phyloP scores from a whole-genome alignment of 257 asterid genomes.

The Marsdenia floribunda region DNA sequence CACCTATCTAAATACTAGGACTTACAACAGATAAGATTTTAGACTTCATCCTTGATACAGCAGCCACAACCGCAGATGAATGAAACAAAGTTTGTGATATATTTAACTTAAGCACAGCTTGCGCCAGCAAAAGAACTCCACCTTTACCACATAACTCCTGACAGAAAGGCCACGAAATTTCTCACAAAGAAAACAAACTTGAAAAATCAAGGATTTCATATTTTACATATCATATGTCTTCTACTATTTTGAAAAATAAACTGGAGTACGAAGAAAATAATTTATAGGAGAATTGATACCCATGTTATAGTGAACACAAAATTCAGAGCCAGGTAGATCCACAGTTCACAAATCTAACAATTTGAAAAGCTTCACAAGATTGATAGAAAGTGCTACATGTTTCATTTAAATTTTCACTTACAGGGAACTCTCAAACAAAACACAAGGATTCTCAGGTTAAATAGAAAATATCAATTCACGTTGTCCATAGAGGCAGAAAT shows the following conservation, averaged over 20 bases:
- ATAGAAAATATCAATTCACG: not conserved
- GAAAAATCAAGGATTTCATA: not conserved
- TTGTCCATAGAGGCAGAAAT: not conserved
- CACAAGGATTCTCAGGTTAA: not conserved
- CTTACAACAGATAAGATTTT: conserved; percentile 89
- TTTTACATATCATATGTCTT: not conserved
- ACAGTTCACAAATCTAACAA: not conserved
- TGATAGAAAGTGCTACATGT: not conserved
- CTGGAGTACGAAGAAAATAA: not conserved
- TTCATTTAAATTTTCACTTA: not conserved
- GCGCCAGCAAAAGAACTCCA: conserved; percentile 70
- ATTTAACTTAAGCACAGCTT: conserved; percentile 60
- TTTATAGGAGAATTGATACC: not conserved
- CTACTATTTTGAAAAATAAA: not conserved
- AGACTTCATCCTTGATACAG: conserved; percentile 80
- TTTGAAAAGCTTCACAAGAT: not conserved
- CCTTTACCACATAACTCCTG: conserved; percentile 95
- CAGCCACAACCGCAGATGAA: conserved; percentile 39
- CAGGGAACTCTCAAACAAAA: not conserved
- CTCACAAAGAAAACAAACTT: conserved; percentile 18
- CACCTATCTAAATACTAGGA: conserved; percentile 12
- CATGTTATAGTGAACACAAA: not conserved
- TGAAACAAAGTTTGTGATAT: conserved; percentile 36
- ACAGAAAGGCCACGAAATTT: conserved; percentile 19
- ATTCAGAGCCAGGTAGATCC: not conserved